phyloP scores from a whole-genome alignment of 1,284 basidiomycete species.

The Papiliotrema flavescens region DNA sequence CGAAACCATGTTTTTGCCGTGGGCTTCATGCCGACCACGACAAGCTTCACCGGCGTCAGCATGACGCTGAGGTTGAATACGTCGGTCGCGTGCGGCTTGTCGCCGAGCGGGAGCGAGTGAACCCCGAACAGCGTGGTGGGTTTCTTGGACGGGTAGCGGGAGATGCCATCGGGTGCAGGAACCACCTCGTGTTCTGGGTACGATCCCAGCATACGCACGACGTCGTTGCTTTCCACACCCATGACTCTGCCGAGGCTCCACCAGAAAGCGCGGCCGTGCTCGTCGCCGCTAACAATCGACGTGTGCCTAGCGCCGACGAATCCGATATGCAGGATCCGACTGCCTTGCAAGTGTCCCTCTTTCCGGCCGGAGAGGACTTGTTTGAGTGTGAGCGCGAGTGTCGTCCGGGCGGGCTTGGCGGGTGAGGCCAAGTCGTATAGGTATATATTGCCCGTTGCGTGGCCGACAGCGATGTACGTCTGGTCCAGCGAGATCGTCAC shows the following conservation, averaged over 20 bases:
- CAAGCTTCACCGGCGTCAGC: slow-evolving; percentile 83
- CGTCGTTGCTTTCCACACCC: slow-evolving; percentile 93
- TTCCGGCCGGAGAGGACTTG: slow-evolving; percentile 72
- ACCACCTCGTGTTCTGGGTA: slow-evolving; percentile 62
- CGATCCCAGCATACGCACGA: slow-evolving; percentile 86
- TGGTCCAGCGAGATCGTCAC: slow-evolving; percentile 89
- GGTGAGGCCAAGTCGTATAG: slow-evolving; percentile 79
- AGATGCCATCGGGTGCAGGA: neutral
- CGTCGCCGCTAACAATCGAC: slow-evolving; percentile 87
- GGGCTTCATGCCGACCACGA: slow-evolving; percentile 90
- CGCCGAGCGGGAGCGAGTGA: slow-evolving; percentile 78
- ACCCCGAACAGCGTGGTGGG: slow-evolving; percentile 69
- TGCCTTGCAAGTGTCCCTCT: slow-evolving; percentile 87
- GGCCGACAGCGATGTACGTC: slow-evolving; percentile 87
- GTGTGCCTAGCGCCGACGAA: slow-evolving; percentile 95
- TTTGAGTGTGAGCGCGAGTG: slow-evolving; percentile 32
- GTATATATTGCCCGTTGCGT: slow-evolving; percentile 78
- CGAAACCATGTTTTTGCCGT: slow-evolving; percentile 90
- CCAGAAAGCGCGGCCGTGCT: slow-evolving; percentile 88
- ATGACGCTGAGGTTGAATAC: slow-evolving; percentile 79
- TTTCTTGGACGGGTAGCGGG: slow-evolving; percentile 42
- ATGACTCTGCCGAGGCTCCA: slow-evolving; percentile 92
- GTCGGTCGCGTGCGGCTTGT: slow-evolving; percentile 71
- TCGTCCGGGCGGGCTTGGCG: slow-evolving; percentile 45
- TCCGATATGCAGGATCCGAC: slow-evolving; percentile 76